Base-by-base conservation (phyloP, 257 asterid species). In the Solanum sejunctum region DNA sequence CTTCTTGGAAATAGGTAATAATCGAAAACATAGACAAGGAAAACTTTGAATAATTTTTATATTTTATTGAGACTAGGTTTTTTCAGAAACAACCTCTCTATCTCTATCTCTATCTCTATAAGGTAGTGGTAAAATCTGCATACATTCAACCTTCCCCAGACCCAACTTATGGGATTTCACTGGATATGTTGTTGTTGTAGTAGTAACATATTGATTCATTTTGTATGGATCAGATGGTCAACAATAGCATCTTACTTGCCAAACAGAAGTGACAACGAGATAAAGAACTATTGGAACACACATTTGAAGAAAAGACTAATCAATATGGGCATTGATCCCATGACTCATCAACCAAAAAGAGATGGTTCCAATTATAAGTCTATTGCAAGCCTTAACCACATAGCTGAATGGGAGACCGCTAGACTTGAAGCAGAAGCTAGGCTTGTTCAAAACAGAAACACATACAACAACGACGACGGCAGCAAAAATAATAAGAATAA, bases 321-420 rank as follows among this genome's bases (percentile, higher is more conserved):
- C 21, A 88, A 83, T 60, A 86, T 86, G 91, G 89, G 87, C 15
- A 61, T 83, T 26, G 89, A 88, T 70, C 89, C 89, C 0, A 45
- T 75, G 80, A 88, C 88, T 26, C 89, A 86, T 45, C 86, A 82
- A 60, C 89, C 88, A 43, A 82, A 77, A 45, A 66, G 18, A n/a
- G 72, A 61, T 23, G 61, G 28, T 83, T 56, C 47, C 80, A 26
- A 61, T 69, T 64, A 18, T 41, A 86, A 85, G 36, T 83, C 84
- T 23, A 82, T 86, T 12, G 85, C 85, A 18, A 85, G 64, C 57
- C 87, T 86, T 21, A 71, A 69, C 54, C 91, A 89, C 73, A 83
- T 87, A 83, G 89, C 87, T 28, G 89, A 89, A 23, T 89, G 91
- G 89, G 91, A 89, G 47, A 87, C 64, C 28, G 88, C 91, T 79